A percentile compares a stretch with the other conserved stretches of the same genome.
Conservation (phyloP, 345 rosid species). For the Chamaenerion angustifolium region DNA sequence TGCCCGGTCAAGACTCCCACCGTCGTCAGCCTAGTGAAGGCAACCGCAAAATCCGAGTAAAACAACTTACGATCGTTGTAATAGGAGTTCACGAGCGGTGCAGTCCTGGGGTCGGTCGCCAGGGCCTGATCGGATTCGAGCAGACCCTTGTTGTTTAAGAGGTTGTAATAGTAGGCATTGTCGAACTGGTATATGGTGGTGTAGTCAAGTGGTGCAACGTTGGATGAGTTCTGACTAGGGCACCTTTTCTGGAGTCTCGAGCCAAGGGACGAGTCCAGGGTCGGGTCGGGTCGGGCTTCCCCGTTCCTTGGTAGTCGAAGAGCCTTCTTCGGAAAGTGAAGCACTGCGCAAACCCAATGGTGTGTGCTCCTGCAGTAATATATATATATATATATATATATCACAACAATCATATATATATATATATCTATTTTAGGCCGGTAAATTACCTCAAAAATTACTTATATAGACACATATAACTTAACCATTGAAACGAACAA, state of each 20-base stretch:
- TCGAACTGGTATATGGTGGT: constrained; percentile 35
- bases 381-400: too few relatives aligned
- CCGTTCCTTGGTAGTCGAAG: constrained; percentile 52
- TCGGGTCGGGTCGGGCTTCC: constrained; percentile 74
- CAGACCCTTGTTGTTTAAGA: constrained; percentile 36
- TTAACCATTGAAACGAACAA: too few relatives aligned
- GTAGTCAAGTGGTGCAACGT: constrained; percentile 64
- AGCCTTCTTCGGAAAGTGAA: constrained; percentile 65
- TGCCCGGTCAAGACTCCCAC: too few relatives aligned
- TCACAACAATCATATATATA: too few relatives aligned
- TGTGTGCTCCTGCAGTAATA: constrained; percentile 56
- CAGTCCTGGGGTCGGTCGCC: constrained; percentile 29
- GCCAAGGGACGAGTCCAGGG: constrained; percentile 30
- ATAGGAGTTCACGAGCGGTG: constrained; percentile 42
- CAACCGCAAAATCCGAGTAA: too few relatives aligned
- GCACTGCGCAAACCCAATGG: constrained; percentile 84
- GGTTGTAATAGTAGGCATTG: constrained; percentile 49
- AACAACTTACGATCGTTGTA: too few relatives aligned
- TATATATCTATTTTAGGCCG: too few relatives aligned
- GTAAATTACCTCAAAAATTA: too few relatives aligned
- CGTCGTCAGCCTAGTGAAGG: too few relatives aligned
- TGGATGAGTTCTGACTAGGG: constrained; percentile 44
- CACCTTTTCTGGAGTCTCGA: constrained; percentile 32
- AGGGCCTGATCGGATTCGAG: constrained; percentile 70
- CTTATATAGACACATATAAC: too few relatives aligned